These are phyloP conservation scores for Solanum chmielewskii DNA, from an alignment of 257 asterid genomes.

Conservation along the genomic window DNA sequence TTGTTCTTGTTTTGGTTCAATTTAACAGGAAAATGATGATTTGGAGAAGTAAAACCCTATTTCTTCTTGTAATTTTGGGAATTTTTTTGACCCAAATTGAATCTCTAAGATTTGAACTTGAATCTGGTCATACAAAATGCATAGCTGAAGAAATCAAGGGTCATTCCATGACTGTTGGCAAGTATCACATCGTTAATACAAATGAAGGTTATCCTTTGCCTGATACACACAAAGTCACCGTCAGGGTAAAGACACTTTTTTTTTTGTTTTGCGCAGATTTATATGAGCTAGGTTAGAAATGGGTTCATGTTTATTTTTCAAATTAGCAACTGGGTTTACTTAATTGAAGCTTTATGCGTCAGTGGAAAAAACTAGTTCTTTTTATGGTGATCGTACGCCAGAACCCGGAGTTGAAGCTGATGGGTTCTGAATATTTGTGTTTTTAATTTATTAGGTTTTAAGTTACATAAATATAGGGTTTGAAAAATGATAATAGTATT, in stretches of 20 bases:
- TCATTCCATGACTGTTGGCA: constrained; percentile 88
- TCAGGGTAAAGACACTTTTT: constrained; percentile 37
- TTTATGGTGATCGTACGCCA: not conserved
- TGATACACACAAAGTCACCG: constrained; percentile 77
- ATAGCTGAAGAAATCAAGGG: constrained; percentile 85
- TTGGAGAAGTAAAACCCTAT: not conserved
- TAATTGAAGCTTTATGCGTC: not conserved
- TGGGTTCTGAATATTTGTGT: not conserved
- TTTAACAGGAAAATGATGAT: not conserved
- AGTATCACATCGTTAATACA: constrained; percentile 68
- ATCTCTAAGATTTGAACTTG: constrained; percentile 75
- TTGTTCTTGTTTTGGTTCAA: not conserved
- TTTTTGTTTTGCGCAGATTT: not conserved
- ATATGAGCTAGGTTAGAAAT: not conserved
- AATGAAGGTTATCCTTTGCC: constrained; percentile 69
- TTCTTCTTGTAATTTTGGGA: constrained; percentile 22
- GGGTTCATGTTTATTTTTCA: not conserved
- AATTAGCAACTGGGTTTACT: not conserved
- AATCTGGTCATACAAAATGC: constrained; percentile 82
- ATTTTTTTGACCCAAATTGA: constrained; percentile 34
- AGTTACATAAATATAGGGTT: not conserved
- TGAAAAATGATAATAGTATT: not conserved
- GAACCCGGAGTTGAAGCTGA: not conserved
- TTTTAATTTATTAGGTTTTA: too few species aligned
- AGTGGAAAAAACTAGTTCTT: not conserved